These are phyloP conservation scores for Coemansia sp. DNA, from an alignment of 192 early-diverging fungal genomes.

Conservation along the genomic window DNA sequence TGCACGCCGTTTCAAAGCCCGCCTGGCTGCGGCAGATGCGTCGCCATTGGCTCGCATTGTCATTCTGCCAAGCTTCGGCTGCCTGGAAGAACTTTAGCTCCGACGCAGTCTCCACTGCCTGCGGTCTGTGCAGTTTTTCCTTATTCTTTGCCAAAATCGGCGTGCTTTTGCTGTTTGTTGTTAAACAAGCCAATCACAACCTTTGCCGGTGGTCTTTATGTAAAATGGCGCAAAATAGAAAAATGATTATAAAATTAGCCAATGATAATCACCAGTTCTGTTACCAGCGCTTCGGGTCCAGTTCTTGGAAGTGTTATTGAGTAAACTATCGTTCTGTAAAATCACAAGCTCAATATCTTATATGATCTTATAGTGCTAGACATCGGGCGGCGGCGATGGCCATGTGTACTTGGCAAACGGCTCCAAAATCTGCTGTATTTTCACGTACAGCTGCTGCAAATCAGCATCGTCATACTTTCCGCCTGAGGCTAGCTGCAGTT, in stretches of 20 bases:
- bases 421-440: constrained; percentile 19
- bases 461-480: constrained; percentile 18
- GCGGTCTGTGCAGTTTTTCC: background rate
- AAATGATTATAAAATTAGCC: too few relatives aligned
- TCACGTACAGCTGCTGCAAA: constrained; percentile 11
- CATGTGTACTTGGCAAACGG: constrained; percentile 49
- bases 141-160: background rate
- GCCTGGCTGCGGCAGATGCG: background rate
- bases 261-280: too few relatives aligned
- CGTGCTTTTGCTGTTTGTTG: background rate
- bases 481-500: constrained; percentile 6
- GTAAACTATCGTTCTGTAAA: too few relatives aligned
- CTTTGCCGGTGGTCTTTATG: too few relatives aligned
- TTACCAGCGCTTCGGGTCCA: too few relatives aligned
- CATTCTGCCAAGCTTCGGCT: background rate
- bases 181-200: too few relatives aligned
- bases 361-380: constrained; percentile 3
- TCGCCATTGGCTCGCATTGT: constrained; percentile 12
- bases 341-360: too few relatives aligned
- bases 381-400: constrained; percentile 40
- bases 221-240: too few relatives aligned
- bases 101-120: background rate
- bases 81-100: background rate
- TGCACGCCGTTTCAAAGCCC: constrained; percentile 34
- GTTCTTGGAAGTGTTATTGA: too few relatives aligned